These are phyloP conservation scores for Begonia fuchsioides DNA, from an alignment of 306 rosid species.

Conservation along the genomic window DNA sequence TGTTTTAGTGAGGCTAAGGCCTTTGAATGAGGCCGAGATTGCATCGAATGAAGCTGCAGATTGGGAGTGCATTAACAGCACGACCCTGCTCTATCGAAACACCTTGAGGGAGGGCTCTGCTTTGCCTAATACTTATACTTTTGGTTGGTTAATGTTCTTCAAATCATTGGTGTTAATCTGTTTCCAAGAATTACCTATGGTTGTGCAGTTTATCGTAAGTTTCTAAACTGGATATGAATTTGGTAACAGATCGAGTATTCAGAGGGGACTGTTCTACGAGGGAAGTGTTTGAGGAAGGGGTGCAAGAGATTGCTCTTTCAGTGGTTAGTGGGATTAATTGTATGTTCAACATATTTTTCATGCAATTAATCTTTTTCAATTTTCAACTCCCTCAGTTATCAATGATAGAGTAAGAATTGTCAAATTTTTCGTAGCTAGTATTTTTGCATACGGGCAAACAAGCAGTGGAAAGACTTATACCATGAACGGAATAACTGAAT, in stretches of 20 bases:
- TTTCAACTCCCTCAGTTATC: background rate
- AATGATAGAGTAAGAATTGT: background rate
- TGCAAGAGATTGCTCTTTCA: constrained; percentile 67
- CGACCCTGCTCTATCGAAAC: constrained; percentile 63
- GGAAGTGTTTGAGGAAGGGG: constrained; percentile 80
- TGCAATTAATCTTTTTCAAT: constrained; percentile 12
- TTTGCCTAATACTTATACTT: constrained; percentile 69
- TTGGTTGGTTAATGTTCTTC: constrained; percentile 36
- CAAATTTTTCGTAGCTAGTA: background rate
- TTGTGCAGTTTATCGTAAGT: no score
- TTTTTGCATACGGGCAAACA: constrained; percentile 5
- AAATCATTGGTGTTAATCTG: no score
- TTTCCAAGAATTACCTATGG: no score
- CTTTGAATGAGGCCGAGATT: constrained; percentile 62
- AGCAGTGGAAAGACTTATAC: constrained; percentile 5
- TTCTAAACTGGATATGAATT: background rate
- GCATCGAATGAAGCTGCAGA: constrained; percentile 51
- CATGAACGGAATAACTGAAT: constrained; percentile 1
- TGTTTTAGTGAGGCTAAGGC: constrained; percentile 69
- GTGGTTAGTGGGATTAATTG: constrained; percentile 75
- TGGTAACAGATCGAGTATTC: constrained; percentile 52
- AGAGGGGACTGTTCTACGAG: constrained; percentile 59
- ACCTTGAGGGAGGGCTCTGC: constrained; percentile 69
- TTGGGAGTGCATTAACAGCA: constrained; percentile 90
- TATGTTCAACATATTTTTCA: constrained; percentile 21